Evolutionary conservation across 2,329 filamentous ascomycete genomes (phyloP).

Genomic region (Scolecobasidium constrictum): DNA sequence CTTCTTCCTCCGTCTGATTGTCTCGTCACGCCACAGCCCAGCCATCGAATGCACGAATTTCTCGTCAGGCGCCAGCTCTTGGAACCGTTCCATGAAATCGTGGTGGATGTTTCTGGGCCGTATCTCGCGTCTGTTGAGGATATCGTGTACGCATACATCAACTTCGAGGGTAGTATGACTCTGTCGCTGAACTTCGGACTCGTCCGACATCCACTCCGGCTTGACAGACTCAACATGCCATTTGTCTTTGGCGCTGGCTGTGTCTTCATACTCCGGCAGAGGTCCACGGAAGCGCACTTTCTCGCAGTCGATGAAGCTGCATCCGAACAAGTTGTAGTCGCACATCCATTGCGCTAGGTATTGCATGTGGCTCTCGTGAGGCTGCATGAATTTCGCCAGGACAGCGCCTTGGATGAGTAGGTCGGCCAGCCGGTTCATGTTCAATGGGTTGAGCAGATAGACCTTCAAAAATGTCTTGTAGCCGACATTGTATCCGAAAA

Average conservation of each 20-base stretch:
- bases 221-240: slow-evolving; percentile 74
- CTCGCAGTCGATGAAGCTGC: slow-evolving; percentile 67
- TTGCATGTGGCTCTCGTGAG: slow-evolving; percentile 87
- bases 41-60: slow-evolving; percentile 93
- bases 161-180: slow-evolving; percentile 87
- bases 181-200: slow-evolving; percentile 56
- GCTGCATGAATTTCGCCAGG: slow-evolving; percentile 74
- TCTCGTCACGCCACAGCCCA: slow-evolving; percentile 85
- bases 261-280: slow-evolving; percentile 57
- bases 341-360: slow-evolving; percentile 96
- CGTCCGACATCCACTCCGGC: slow-evolving; percentile 47
- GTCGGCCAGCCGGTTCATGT: slow-evolving; percentile 81
- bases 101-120: slow-evolving; percentile 73
- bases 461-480: slow-evolving; percentile 89
- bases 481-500: slow-evolving; percentile 92
- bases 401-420: slow-evolving; percentile 80
- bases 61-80: slow-evolving; percentile 53
- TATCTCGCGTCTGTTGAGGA: slow-evolving; percentile 69
- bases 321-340: slow-evolving; percentile 96
- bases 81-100: slow-evolving; percentile 65
- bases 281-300: slow-evolving; percentile 65
- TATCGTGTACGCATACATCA: slow-evolving; percentile 80
- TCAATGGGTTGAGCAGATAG: slow-evolving; percentile 77
- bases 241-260: slow-evolving; percentile 50
- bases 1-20: slow-evolving; percentile 60